These are phyloP conservation scores for Ammopiptanthus mongolicus DNA, from an alignment of 306 rosid genomes.

Conservation along the genomic window DNA sequence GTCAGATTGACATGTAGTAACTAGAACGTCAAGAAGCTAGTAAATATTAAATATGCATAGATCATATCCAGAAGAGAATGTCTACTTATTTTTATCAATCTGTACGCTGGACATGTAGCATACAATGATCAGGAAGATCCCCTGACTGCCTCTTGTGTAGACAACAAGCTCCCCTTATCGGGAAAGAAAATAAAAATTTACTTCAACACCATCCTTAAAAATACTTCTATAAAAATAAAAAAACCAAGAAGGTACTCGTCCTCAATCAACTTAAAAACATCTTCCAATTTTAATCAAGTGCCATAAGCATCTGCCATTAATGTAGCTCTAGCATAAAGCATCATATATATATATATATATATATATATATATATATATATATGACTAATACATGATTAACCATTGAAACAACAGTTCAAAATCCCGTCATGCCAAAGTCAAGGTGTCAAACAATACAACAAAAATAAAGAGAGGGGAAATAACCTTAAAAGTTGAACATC, in stretches of 20 bases:
- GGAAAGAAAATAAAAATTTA: background rate
- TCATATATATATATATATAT: too few species aligned
- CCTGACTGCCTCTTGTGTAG: background rate
- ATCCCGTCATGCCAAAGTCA: conserved; percentile 15
- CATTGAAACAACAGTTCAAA: conserved; percentile 6
- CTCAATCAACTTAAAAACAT: background rate
- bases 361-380: background rate
- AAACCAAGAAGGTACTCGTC: background rate
- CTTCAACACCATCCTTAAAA: background rate
- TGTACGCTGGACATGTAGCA: background rate
- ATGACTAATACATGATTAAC: background rate
- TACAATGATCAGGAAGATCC: background rate
- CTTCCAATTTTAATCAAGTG: background rate
- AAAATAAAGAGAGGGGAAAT: conserved; percentile 10
- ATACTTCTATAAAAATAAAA: background rate
- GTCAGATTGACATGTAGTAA: background rate
- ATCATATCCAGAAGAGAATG: background rate
- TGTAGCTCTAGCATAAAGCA: background rate
- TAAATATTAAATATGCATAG: background rate
- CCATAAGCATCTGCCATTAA: background rate
- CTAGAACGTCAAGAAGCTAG: background rate
- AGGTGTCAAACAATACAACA: background rate
- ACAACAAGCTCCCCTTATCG: background rate
- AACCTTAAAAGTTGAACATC: conserved; percentile 91
- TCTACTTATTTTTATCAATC: background rate